Evolutionary conservation across 371 early-diverging fungal species (phyloP).

Genomic region (Chytridium lagenaria): DNA sequence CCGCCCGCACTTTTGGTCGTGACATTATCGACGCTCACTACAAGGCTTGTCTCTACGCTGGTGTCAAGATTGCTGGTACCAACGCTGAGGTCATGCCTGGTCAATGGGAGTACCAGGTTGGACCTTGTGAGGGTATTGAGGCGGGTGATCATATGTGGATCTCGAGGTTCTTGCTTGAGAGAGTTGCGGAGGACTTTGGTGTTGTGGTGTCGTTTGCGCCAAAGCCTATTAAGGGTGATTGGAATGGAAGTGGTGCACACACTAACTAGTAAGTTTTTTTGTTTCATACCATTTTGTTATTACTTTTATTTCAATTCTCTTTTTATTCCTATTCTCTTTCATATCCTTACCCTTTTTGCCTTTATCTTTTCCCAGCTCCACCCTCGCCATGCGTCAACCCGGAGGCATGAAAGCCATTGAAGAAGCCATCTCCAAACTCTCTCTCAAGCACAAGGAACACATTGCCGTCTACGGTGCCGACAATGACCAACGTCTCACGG

Average conservation of each 20-base stretch:
- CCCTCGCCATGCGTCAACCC: slow-evolving; percentile 64
- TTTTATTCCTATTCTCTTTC: too few species aligned
- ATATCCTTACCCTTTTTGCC: too few species aligned
- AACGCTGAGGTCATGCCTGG: slow-evolving; percentile 66
- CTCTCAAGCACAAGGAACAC: slow-evolving; percentile 60
- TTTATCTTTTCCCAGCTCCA: too few species aligned
- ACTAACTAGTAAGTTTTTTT: slow-evolving; percentile 24
- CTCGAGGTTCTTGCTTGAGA: slow-evolving; percentile 62
- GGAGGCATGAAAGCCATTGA: slow-evolving; percentile 65
- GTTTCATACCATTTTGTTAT: not conserved
- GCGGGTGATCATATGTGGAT: slow-evolving; percentile 65
- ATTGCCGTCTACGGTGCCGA: slow-evolving; percentile 72
- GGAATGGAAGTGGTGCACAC: slow-evolving; percentile 62
- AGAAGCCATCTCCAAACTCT: slow-evolving; percentile 62
- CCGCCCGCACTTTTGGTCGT: slow-evolving; percentile 61
- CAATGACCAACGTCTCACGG: slow-evolving; percentile 68
- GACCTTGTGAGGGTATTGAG: slow-evolving; percentile 65
- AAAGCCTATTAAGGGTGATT: slow-evolving; percentile 61
- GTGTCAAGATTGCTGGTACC: slow-evolving; percentile 54
- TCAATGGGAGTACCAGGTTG: slow-evolving; percentile 69
- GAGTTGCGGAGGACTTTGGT: slow-evolving; percentile 68
- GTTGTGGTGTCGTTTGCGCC: slow-evolving; percentile 61
- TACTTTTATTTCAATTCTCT: too few species aligned
- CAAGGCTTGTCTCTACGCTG: slow-evolving; percentile 65
- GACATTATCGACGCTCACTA: slow-evolving; percentile 68